Base-by-base conservation (phyloP, 805 yeast species). In the Wickerhamomyces tratensis region DNA sequence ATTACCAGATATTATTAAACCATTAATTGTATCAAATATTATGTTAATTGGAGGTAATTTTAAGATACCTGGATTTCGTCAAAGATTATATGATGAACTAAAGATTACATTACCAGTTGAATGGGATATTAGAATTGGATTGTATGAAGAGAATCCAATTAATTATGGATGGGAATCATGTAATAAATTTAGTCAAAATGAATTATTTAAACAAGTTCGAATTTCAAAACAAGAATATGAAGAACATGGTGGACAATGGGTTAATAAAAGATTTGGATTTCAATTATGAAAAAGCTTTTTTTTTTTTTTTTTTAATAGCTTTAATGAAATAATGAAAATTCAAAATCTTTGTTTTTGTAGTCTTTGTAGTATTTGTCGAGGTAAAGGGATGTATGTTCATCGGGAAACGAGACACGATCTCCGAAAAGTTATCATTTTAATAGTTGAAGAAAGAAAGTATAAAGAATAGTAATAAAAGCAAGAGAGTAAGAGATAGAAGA, bases 31-130 rank as follows among this genome's bases (percentile, higher is more conserved):
- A 52, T 79, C 91, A 4, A 93, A 93, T 59, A 76, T 93, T 12
- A 77, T 78, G 15, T 66, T 88, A 10, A 76, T 79, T 1, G 98
- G 99, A 0, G 98, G 98, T 0, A 80, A 81, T 14, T 71, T 86
- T 40, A 76, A 79, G 40, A 53, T 93, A 11, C 76, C 80, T 0
- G 86, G 88, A 36, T 81, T 85, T 47, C 68, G 71, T 37, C 65
- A 71, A 9, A 64, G 98, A 42, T 58, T 93, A 12, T 55, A 68
- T 0, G 60, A 66, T 26, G 93, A 83, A 46, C 63, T 85, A 46
- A 76, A 77, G 47, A 70, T 77, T 47, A 87, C 79, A 43, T 64
- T 83, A 20, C 91, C 91, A 0, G 75, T 76, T 39, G 84, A 79
- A 48, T 82, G 89, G 79, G 72, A 69, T 34, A 80, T 84, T 7